Percentiles rank a stretch among this genome's conserved stretches.
Evolutionary conservation across 345 rosid species (phyloP).

Genomic region (Barbarea vulgaris): DNA sequence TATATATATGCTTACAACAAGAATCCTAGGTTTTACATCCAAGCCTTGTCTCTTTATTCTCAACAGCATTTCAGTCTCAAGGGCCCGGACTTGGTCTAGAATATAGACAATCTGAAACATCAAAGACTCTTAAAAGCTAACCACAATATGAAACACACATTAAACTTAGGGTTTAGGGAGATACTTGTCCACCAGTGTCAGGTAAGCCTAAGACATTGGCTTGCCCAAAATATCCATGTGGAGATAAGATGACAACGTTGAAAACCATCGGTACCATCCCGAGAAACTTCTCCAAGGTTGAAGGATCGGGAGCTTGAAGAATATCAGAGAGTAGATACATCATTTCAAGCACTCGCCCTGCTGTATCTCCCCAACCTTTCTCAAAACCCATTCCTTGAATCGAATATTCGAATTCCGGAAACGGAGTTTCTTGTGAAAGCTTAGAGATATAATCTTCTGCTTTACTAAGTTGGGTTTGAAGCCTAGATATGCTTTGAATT

Average conservation of each 20-base stretch:
- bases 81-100: slow-evolving; percentile 96
- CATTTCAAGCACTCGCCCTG: slow-evolving; percentile 69
- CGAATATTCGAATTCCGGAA: slow-evolving; percentile 73
- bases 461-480: slow-evolving; percentile 67
- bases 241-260: slow-evolving; percentile 92
- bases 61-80: slow-evolving; percentile 87
- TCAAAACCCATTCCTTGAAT: slow-evolving; percentile 97
- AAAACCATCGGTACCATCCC: slow-evolving; percentile 96
- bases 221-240: slow-evolving; percentile 98
- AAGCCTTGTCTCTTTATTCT: slow-evolving; percentile 88
- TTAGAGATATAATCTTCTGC: slow-evolving; percentile 89
- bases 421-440: slow-evolving; percentile 69
- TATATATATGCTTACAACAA: slow-evolving; percentile 61
- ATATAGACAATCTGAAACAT: slow-evolving; percentile 82
- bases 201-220: slow-evolving; percentile 99
- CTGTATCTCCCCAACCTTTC: slow-evolving; percentile 99
- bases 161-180: neutral
- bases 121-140: neutral
- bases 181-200: slow-evolving; percentile 98
- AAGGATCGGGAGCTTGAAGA: slow-evolving; percentile 97
- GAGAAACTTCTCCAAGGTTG: slow-evolving; percentile 86
- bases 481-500: slow-evolving; percentile 59
- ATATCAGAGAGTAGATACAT: slow-evolving; percentile 88
- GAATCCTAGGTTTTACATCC: slow-evolving; percentile 80
- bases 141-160: neutral